Percentiles rank a stretch among this genome's conserved stretches.
phyloP scores from a whole-genome alignment of 768 basidiomycete genomes.

The Trametes cingulata region DNA sequence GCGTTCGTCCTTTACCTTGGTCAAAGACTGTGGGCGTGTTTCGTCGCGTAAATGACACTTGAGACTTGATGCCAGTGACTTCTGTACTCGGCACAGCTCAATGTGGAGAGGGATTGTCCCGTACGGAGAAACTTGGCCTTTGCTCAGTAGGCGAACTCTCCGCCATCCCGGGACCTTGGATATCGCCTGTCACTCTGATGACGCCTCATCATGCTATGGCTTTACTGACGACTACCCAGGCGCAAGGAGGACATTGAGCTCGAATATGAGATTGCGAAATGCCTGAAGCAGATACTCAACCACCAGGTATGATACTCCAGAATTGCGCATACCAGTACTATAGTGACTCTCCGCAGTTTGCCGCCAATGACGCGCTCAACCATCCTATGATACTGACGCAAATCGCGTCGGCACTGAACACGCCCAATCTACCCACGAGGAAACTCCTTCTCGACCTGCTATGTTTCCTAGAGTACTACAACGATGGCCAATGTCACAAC shows the following conservation, averaged over 20 bases:
- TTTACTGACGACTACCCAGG: conserved; percentile 34
- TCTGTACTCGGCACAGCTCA: too few species aligned
- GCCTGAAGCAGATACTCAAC: conserved; percentile 82
- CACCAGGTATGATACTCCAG: conserved; percentile 43
- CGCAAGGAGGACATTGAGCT: conserved; percentile 65
- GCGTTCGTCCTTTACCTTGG: too few species aligned
- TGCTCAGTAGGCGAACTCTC: background rate
- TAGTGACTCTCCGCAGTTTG: conserved; percentile 44
- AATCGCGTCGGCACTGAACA: conserved; percentile 80
- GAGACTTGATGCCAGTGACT: too few species aligned
- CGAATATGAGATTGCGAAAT: conserved; percentile 89
- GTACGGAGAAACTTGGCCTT: too few species aligned
- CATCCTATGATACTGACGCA: conserved; percentile 75
- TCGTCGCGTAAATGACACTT: too few species aligned
- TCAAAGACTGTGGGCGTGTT: too few species aligned
- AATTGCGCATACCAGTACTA: background rate
- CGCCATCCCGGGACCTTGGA: too few species aligned
- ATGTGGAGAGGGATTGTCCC: too few species aligned
- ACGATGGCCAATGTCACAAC: conserved; percentile 57
- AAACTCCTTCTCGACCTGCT: conserved; percentile 80
- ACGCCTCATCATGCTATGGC: background rate
- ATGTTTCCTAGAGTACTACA: conserved; percentile 68
- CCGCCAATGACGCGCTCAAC: conserved; percentile 70
- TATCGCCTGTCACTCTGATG: too few species aligned
- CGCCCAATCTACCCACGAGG: conserved; percentile 76